phyloP scores from a whole-genome alignment of 2,329 filamentous ascomycete genomes.

The Thermothelomyces thermophilus region DNA sequence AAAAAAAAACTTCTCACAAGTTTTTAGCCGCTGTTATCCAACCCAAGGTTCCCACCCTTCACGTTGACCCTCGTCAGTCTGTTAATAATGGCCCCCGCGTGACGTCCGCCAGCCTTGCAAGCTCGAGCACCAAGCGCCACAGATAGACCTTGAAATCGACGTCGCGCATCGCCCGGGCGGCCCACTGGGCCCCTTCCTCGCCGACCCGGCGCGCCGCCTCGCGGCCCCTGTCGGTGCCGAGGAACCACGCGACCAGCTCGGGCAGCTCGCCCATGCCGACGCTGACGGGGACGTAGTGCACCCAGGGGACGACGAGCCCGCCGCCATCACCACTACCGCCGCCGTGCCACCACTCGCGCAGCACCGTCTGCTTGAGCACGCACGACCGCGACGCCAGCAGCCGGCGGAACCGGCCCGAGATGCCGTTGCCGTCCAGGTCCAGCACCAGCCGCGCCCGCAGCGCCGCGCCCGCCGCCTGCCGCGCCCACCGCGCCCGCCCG shows the following conservation, averaged over 20 bases:
- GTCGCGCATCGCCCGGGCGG: constrained; percentile 44
- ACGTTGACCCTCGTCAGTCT: background rate
- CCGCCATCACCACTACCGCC: constrained; percentile 39
- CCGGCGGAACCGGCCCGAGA: constrained; percentile 47
- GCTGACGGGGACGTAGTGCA: constrained; percentile 51
- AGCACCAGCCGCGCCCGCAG: constrained; percentile 38
- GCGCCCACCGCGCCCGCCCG: constrained; percentile 10
- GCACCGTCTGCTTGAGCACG: constrained; percentile 46
- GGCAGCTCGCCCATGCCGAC: constrained; percentile 44
- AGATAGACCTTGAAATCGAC: constrained; percentile 55
- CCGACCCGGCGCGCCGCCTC: constrained; percentile 45
- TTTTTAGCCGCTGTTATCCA: too few species aligned
- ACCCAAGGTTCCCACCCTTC: too few species aligned
- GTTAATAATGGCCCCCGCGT: too few species aligned
- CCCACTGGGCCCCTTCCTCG: constrained; percentile 49
- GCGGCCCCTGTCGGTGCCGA: constrained; percentile 40
- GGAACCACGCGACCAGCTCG: constrained; percentile 43
- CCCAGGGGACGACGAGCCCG: constrained; percentile 47
- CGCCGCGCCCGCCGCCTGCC: constrained; percentile 27
- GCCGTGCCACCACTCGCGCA: constrained; percentile 42
- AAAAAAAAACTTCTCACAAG: too few species aligned
- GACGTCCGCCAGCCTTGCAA: constrained; percentile 36
- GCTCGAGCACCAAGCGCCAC: constrained; percentile 56
- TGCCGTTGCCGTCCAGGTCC: constrained; percentile 51
- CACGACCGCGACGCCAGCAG: constrained; percentile 41